Evolutionary conservation across 2,329 filamentous ascomycete genomes (phyloP), one percentile per base, ranked within the genome.

Genomic region (Apiospora pterosperma): DNA sequence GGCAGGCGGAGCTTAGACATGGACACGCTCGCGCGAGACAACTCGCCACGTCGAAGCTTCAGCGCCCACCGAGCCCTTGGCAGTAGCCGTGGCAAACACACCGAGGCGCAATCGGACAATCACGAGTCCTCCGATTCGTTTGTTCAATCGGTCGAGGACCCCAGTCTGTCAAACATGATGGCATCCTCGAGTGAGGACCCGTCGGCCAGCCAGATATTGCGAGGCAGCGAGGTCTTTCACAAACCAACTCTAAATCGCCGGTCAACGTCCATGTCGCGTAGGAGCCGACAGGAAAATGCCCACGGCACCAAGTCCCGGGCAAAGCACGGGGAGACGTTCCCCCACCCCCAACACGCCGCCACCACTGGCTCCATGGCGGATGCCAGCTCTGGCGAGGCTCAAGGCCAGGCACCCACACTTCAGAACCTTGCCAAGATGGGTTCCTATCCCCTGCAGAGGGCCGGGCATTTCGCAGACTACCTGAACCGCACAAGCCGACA

Each of bases 121-220:
- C 82, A 86, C 64, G 88, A 85, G 64, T 90, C 90, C 0, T 88
- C 88, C 0, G 92, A 93, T 66, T 97, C 93, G 2, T 92, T 90
- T 66, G 85, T 89, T 5, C 90, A 91, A 70, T 93, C 90, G 42
- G 71, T 90, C 66, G 92, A 92, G 62, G 91, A 90, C 55, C 90
- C 88, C 0, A 92, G 89, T 72, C 77, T 91, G 64, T 94, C 91
- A 1, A 92, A 88, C 3, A 80, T 90, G 36, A 83, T 90, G 1
- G 83, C 88, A 4, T 92, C 91, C 4, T 89, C 88, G 0, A 87
- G 85, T 63, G 91, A 94, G 48, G 92, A 94, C 65, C 89, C 90
- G 59, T 96, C 94, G 4, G 95, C 92, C 3, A 98, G 95, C 74
- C 93, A 97, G 76, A 97, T 98, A 41, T 80, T 99, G 10, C 86